phyloP scores from a whole-genome alignment of 192 early-diverging fungal genomes.

The Backusella circina region DNA sequence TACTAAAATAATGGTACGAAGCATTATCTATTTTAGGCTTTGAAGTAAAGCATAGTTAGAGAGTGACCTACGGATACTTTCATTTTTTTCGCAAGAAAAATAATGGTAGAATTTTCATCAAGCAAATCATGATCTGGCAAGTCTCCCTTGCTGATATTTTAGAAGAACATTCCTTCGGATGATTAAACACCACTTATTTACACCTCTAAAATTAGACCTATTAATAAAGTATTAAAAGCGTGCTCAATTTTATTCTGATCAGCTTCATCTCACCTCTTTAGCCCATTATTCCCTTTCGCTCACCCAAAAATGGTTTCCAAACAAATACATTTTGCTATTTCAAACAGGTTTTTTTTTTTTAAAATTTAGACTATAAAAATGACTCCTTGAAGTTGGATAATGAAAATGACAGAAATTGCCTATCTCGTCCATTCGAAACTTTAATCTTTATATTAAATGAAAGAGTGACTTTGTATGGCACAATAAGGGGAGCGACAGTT shows the following conservation, averaged over 20 bases:
- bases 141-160: neutral
- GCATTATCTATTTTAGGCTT: too few species aligned
- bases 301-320: neutral
- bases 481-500: neutral
- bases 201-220: neutral
- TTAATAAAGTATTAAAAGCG: neutral
- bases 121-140: neutral
- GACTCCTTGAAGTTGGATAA: neutral
- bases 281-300: neutral
- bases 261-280: neutral
- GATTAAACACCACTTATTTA: neutral
- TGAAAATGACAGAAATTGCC: neutral
- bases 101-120: too few species aligned
- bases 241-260: neutral
- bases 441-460: neutral
- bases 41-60: too few species aligned
- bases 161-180: neutral
- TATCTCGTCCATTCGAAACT: neutral
- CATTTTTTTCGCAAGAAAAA: too few species aligned
- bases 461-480: neutral
- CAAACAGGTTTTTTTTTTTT: neutral
- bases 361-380: neutral
- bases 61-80: too few species aligned
- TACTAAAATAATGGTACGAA: too few species aligned
- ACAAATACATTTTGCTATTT: neutral